Conservation (phyloP, 2,329 filamentous ascomycete genomes). For the Albophoma yamanashiensis region DNA sequence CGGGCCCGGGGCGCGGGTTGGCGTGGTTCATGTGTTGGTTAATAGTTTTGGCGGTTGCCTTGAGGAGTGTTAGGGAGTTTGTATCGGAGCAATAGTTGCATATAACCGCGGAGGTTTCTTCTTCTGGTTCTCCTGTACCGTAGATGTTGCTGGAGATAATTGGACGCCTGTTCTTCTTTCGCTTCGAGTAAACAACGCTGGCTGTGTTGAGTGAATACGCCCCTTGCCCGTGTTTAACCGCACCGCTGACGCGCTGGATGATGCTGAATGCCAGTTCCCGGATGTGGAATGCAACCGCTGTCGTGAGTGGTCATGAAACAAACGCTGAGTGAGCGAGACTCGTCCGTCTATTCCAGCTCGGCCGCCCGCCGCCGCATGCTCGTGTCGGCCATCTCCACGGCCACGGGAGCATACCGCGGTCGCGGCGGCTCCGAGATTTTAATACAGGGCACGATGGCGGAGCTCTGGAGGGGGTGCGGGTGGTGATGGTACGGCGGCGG, state of each 20-base stretch:
- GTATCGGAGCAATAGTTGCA: neutral
- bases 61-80: neutral
- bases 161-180: neutral
- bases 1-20: neutral
- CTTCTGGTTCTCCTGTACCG: neutral
- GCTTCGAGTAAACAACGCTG: neutral
- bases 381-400: neutral
- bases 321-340: neutral
- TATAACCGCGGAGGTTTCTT: neutral
- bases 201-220: neutral
- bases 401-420: neutral
- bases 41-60: neutral
- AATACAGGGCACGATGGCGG: neutral
- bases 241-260: neutral
- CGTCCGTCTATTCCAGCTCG: neutral
- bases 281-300: neutral
- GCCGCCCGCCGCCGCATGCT: neutral
- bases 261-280: neutral
- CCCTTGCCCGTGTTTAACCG: neutral
- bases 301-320: neutral
- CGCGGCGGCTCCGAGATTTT: neutral
- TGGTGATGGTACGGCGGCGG: neutral
- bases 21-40: neutral
- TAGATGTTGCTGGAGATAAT: neutral
- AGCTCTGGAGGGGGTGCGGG: neutral